phyloP scores from a whole-genome alignment of 1,284 basidiomycete species.

The Neonothopanus nambi region DNA sequence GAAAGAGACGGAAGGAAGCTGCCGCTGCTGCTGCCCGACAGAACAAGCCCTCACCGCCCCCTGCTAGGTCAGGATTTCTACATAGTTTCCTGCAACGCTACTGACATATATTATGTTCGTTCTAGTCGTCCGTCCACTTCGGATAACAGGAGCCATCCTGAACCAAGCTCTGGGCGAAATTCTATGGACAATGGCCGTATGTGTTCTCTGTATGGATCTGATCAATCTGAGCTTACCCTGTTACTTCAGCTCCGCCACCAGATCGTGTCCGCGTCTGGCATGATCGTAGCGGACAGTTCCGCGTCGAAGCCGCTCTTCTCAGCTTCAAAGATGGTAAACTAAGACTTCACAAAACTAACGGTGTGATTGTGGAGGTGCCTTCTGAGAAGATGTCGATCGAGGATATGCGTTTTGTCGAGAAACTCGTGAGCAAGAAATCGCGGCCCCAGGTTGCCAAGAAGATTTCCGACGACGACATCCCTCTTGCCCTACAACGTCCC shows the following conservation, averaged over 20 bases:
- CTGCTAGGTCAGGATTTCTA: slow-evolving; percentile 8
- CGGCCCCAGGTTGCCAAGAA: slow-evolving; percentile 28
- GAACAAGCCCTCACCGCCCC: slow-evolving; percentile 43
- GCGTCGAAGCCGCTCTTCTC: slow-evolving; percentile 95
- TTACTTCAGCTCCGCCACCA: slow-evolving; percentile 53
- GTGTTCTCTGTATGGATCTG: slow-evolving; percentile 23
- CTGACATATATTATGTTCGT: background rate
- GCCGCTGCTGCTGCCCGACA: slow-evolving; percentile 35
- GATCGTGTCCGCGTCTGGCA: slow-evolving; percentile 86
- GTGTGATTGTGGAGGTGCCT: slow-evolving; percentile 97
- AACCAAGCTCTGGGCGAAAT: slow-evolving; percentile 31
- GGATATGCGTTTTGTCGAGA: slow-evolving; percentile 85
- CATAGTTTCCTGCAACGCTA: background rate
- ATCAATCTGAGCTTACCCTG: background rate
- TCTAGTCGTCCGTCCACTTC: slow-evolving; percentile 4
- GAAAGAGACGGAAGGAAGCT: slow-evolving; percentile 51
- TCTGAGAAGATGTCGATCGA: slow-evolving; percentile 95
- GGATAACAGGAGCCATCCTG: slow-evolving; percentile 16
- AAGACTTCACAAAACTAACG: slow-evolving; percentile 95
- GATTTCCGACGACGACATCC: slow-evolving; percentile 72
- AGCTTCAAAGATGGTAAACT: slow-evolving; percentile 90
- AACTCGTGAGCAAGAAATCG: slow-evolving; percentile 51
- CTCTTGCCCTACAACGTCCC: slow-evolving; percentile 57
- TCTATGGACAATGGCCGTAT: slow-evolving; percentile 55
- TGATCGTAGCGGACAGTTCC: slow-evolving; percentile 94